phyloP scores from a whole-genome alignment of 805 yeast species.

The Ogataea salicorniae region DNA sequence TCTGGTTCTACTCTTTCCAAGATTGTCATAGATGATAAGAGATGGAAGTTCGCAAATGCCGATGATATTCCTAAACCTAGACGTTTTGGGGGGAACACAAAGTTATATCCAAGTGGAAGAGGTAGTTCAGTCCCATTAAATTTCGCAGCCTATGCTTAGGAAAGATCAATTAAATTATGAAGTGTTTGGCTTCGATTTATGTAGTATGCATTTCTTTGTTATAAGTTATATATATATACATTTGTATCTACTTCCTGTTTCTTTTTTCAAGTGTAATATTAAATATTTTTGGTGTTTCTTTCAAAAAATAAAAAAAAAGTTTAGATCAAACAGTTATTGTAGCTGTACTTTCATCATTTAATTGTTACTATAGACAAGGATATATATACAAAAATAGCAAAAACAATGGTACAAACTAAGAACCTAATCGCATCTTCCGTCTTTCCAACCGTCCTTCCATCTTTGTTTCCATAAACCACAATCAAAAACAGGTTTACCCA shows the following conservation, averaged over 20 bases:
- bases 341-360: too few species aligned
- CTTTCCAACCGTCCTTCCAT: constrained; percentile 95
- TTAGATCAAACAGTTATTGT: too few species aligned
- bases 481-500: constrained; percentile 83
- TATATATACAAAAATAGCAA: constrained; percentile 28
- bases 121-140: constrained; percentile 89
- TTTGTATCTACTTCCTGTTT: neutral
- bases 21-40: constrained; percentile 59
- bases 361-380: neutral
- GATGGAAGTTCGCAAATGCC: constrained; percentile 66
- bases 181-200: neutral
- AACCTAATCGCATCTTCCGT: constrained; percentile 42
- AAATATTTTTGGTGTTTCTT: too few species aligned
- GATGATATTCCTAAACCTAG: constrained; percentile 84
- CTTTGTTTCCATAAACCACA: constrained; percentile 88
- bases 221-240: neutral
- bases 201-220: neutral
- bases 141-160: constrained; percentile 32
- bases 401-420: neutral
- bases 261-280: too few species aligned
- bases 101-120: constrained; percentile 91
- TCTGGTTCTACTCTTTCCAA: constrained; percentile 21
- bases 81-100: constrained; percentile 60
- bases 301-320: too few species aligned
- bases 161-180: too few species aligned